Base-by-base conservation (phyloP, 1,284 basidiomycete genomes). In the Ustilago cynodontis region DNA sequence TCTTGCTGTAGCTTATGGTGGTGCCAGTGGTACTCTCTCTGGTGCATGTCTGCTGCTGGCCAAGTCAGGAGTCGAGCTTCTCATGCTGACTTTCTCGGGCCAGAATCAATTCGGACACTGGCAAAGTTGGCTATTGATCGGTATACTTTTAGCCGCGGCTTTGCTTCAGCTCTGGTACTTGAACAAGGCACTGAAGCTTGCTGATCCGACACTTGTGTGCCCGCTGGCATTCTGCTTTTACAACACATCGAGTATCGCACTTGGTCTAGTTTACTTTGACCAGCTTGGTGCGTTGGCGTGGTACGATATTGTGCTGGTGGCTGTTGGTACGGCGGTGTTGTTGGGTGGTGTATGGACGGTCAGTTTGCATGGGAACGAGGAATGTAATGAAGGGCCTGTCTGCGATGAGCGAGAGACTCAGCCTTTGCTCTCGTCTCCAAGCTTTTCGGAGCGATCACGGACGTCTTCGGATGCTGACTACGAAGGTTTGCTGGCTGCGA, bases 181-280 rank as follows among this genome's bases (percentile, higher is more conserved):
- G 76, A 94, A 98, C 87, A 94, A 94, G 85, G 92, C 91, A 11
- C 88, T 98, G 58, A 89, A 92, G 41, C 89, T 95, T 45, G 81
- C 82, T 20, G 81, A 82, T 54, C 95, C 95, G 0, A 95, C 94
- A 0, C 87, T 97, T 55, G 92, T 98, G 49, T 97, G 94, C 86
- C 95, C 95, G 28, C 90, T 95, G 79, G 94, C 95, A 2, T 98
- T 98, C 86, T 97, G 94, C 87, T 94, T 95, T 86, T 98, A 97
- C 88, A 98, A 97, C 82, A 87, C 95, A 9, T 94, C 94, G 6
- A 94, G 93, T 14, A 86, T 86, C 57, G 79, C 80, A 6, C 70
- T 85, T 0, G 84, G 83, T 1, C 89, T 97, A 41, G 90, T 97
- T 55, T 98, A 96, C 86, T 98, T 94, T 86, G 89, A 96, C 86